Evolutionary conservation across 139 green algal genomes (phyloP).

Genomic region (Coelastrella sp.): DNA sequence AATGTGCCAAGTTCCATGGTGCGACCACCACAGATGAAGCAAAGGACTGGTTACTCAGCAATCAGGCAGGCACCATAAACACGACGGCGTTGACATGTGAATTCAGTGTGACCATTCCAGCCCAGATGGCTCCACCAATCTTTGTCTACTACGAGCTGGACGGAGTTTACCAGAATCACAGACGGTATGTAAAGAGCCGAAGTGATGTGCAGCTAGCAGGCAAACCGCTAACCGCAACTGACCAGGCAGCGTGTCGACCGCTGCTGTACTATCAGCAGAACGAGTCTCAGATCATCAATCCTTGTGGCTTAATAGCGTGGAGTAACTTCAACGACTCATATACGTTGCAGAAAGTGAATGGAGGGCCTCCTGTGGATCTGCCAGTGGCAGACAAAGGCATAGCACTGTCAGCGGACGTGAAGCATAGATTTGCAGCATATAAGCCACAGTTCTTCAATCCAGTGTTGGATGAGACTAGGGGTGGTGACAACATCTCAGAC

Average conservation of each 20-base stretch:
- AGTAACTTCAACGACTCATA: conserved; percentile 96
- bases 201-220: conserved; percentile 83
- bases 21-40: neutral
- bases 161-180: conserved; percentile 96
- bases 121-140: conserved; percentile 76
- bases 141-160: conserved; percentile 96
- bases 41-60: neutral
- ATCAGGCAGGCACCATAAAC: conserved; percentile 7
- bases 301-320: conserved; percentile 95
- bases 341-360: neutral
- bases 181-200: conserved; percentile 83
- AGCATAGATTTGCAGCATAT: conserved; percentile 58
- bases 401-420: conserved; percentile 54
- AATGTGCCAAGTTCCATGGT: conserved; percentile 47
- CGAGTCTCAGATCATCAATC: conserved; percentile 75
- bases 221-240: conserved; percentile 61
- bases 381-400: conserved; percentile 43
- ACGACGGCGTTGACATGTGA: conserved; percentile 55
- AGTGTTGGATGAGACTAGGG: conserved; percentile 20
- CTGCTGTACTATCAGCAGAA: conserved; percentile 32
- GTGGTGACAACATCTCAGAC: conserved; percentile 51
- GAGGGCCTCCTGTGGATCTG: neutral
- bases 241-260: conserved; percentile 40
- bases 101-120: conserved; percentile 59
- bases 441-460: conserved; percentile 57